Percentiles rank a stretch among this genome's conserved stretches.
These are phyloP conservation scores for Silene vulgaris DNA, from an alignment of 179 eudicot species.

Conservation along the genomic window DNA sequence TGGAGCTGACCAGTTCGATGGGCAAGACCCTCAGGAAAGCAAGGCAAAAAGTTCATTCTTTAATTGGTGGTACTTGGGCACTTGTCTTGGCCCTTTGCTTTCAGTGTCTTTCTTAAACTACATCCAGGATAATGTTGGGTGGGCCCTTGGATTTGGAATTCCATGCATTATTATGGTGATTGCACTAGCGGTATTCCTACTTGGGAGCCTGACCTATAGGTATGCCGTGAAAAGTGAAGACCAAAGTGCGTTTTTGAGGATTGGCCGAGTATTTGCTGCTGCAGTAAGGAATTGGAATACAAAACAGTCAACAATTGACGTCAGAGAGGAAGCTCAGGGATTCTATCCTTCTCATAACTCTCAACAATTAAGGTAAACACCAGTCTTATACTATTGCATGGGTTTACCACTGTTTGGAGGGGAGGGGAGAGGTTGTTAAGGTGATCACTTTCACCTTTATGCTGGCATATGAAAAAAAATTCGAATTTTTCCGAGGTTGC, in stretches of 20 bases:
- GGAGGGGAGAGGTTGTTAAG: not conserved
- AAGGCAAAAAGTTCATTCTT: conserved; percentile 87
- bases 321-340: conserved; percentile 43
- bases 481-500: too few relatives aligned
- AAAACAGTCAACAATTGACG: conserved; percentile 33
- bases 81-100: conserved; percentile 38
- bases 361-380: conserved; percentile 48
- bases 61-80: conserved; percentile 83
- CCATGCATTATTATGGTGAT: conserved; percentile 66
- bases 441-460: not conserved
- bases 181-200: conserved; percentile 52
- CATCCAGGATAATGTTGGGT: conserved; percentile 70
- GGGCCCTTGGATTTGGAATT: conserved; percentile 94
- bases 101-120: conserved; percentile 46
- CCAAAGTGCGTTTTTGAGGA: conserved; percentile 54
- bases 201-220: conserved; percentile 64
- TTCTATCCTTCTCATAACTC: conserved; percentile 32
- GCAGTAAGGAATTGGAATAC: conserved; percentile 57
- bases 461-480: not conserved
- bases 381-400: not conserved
- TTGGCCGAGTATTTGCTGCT: conserved; percentile 53
- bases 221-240: conserved; percentile 42
- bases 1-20: conserved; percentile 92
- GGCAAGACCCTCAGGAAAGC: conserved; percentile 51
- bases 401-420: not conserved